These are phyloP conservation scores for Plasmodium gonderi DNA, from an alignment of 169 alveolate genomes.

Conservation along the genomic window DNA sequence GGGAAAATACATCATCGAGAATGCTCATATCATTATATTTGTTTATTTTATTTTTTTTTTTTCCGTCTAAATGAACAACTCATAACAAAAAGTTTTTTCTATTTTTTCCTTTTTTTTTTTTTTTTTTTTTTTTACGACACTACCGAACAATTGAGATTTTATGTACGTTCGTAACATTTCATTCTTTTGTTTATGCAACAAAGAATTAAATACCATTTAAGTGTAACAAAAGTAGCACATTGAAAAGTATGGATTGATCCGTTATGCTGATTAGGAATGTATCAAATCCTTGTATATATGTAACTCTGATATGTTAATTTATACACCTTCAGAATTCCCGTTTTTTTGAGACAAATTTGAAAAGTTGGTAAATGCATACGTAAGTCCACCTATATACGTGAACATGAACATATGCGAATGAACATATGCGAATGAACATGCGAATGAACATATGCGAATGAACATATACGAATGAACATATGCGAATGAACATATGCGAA, in stretches of 20 bases:
- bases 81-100: neutral
- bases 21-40: neutral
- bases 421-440: too few species aligned
- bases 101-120: neutral
- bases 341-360: neutral
- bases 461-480: too few species aligned
- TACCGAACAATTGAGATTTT: neutral
- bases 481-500: too few species aligned
- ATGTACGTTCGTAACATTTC: neutral
- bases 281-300: neutral
- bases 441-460: too few species aligned
- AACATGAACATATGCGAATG: too few species aligned
- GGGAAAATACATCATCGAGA: neutral
- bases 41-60: neutral
- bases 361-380: neutral
- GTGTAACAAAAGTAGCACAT: neutral
- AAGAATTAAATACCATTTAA: neutral
- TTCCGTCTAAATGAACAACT: slow-evolving; percentile 6
- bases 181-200: neutral
- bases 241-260: neutral
- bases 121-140: neutral
- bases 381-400: too few species aligned
- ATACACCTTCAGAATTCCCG: neutral
- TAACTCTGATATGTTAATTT: neutral
- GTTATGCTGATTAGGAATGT: neutral